These are phyloP conservation scores for Boletus edulis DNA, from an alignment of 768 basidiomycete species.

Conservation along the genomic window DNA sequence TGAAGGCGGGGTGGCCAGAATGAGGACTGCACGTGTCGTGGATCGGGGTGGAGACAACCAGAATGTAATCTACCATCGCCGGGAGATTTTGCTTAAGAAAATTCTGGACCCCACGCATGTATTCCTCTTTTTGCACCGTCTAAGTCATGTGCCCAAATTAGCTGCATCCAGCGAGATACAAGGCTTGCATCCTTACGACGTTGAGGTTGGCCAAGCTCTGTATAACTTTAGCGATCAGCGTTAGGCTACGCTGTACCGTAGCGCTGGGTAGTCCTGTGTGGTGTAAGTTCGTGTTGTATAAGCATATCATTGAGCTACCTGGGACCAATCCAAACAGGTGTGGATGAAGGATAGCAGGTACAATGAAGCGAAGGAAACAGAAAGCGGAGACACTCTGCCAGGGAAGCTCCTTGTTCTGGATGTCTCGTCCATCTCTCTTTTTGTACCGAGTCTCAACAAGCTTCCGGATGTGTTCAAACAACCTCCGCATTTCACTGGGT, in stretches of 20 bases:
- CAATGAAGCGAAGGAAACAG: constrained; percentile 85
- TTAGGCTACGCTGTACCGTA: constrained; percentile 76
- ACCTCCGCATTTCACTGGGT: constrained; percentile 64
- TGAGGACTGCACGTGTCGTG: constrained; percentile 25
- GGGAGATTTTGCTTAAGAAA: constrained; percentile 63
- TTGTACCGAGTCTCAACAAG: constrained; percentile 69
- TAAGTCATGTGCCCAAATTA: constrained; percentile 23
- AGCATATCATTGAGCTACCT: constrained; percentile 42
- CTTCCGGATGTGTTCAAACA: constrained; percentile 68
- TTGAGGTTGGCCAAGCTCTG: constrained; percentile 88
- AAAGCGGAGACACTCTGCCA: constrained; percentile 88
- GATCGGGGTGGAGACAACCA: constrained; percentile 61
- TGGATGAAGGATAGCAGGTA: constrained; percentile 87
- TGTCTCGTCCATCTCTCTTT: constrained; percentile 38
- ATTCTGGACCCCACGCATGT: constrained; percentile 73
- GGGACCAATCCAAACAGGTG: constrained; percentile 77
- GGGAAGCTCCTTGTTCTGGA: constrained; percentile 54
- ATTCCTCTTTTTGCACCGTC: constrained; percentile 74
- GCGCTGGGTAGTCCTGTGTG: constrained; percentile 59
- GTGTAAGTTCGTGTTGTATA: constrained; percentile 9
- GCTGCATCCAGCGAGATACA: background rate
- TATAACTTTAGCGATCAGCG: constrained; percentile 83
- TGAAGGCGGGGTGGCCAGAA: constrained; percentile 32
- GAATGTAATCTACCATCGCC: constrained; percentile 79
- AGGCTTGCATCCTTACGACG: constrained; percentile 42